Evolutionary conservation across 768 basidiomycete species (phyloP).

Genomic region (Suillus alpinus): DNA sequence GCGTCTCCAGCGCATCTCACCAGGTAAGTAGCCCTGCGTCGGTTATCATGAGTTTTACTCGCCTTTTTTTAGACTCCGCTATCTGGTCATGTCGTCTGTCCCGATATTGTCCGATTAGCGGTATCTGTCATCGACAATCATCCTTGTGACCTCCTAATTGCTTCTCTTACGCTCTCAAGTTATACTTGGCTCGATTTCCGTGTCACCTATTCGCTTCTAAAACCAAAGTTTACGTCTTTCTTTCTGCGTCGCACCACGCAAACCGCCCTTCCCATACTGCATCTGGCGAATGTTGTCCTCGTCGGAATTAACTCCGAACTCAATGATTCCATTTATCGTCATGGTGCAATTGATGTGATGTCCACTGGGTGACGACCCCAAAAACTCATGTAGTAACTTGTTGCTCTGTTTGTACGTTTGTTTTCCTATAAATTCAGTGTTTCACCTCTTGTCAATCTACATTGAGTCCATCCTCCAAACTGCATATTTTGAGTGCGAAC

Average conservation of each 20-base stretch:
- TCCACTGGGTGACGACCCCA: background rate
- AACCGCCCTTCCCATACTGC: background rate
- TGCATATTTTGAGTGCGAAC: background rate
- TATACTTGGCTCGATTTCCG: background rate
- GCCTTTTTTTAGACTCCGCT: background rate
- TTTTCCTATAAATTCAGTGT: conserved; percentile 22
- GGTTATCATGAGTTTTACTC: no score
- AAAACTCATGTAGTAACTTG: no score
- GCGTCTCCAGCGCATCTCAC: background rate
- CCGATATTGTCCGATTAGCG: background rate
- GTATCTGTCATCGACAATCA: background rate
- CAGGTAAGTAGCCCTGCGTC: background rate
- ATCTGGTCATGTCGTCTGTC: background rate
- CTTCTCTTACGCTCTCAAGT: background rate
- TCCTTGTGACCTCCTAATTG: background rate
- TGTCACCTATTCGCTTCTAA: background rate
- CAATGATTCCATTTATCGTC: background rate
- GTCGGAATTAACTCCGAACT: background rate
- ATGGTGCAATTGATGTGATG: background rate
- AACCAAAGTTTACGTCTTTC: background rate
- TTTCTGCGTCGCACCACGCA: background rate
- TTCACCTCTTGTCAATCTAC: conserved; percentile 5
- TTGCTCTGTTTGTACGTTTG: conserved; percentile 7
- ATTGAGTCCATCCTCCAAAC: conserved; percentile 1
- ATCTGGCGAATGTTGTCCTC: conserved; percentile 8